phyloP scores from a whole-genome alignment of 352 stramenopile genomes.

The Thalassiosira ordinaria region DNA sequence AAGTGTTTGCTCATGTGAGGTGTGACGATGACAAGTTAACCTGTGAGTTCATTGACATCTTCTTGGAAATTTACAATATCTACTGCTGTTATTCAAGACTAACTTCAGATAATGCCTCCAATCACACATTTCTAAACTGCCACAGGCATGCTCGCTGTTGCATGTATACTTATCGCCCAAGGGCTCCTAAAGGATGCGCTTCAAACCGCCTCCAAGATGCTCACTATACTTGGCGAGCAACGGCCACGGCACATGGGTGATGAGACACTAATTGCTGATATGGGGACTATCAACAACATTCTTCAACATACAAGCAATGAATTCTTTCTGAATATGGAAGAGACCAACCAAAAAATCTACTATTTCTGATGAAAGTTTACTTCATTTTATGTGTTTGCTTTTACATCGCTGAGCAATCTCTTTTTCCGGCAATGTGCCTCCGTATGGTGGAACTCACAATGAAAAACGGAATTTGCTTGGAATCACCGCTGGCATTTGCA shows the following conservation, averaged over 20 bases:
- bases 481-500: neutral
- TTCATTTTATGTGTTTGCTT: neutral
- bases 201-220: neutral
- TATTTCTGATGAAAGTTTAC: neutral
- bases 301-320: neutral
- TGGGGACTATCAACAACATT: neutral
- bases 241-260: neutral
- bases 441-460: constrained; percentile 1
- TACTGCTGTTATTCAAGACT: neutral
- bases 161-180: neutral
- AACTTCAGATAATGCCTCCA: no score
- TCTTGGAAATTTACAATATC: neutral
- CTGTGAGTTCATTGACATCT: neutral
- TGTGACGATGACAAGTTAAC: constrained; percentile 36
- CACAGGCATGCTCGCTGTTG: neutral
- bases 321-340: neutral
- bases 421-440: neutral
- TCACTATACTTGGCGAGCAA: neutral
- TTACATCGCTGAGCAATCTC: neutral
- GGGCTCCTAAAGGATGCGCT: neutral
- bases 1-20: constrained; percentile 8
- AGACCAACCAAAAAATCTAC: neutral
- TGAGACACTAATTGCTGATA: neutral
- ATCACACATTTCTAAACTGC: no score
- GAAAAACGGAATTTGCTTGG: neutral